Evolutionary conservation across 2,329 filamentous ascomycete species (phyloP), one percentile per base, ranked within the genome.

Genomic region (Paecilomyces fulvus): DNA sequence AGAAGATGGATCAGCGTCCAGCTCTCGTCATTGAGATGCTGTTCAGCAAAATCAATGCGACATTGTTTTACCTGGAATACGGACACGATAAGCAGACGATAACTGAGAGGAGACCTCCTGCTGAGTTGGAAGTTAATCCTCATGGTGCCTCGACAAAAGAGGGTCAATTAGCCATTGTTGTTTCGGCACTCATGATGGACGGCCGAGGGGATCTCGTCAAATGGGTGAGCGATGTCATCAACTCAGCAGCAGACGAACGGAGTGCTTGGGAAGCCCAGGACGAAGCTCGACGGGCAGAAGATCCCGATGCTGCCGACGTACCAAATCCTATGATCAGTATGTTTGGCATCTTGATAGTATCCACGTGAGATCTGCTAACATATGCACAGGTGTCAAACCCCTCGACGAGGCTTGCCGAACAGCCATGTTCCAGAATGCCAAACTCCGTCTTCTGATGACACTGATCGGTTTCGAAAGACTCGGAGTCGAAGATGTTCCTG

Each of bases 1-100:
- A 88, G 67, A 95, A 94, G 73, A 80, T 97, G 1, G 83, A 94
- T 59, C 85, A 96, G 63, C 83, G 91, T 49, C 91, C 91, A 0
- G 89, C 92, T 60, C 78, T 96, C 46, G 81, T 95, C 52, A 87
- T 95, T 0, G 94, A 99, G 73, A 84, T 99, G 80, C 79, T 99
- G 12, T 99, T 99, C 73, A 95, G 89, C 71, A 99, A 99, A 72
- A 88, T 91, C 56, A 86, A 85, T 53, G 82, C 83, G 50, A 96
- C 90, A 0, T 82, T 90, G 0, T 90, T 89, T 72, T 97, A 90
- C 68, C 80, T 99, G 4, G 92, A 97, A 67, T 91, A 92, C 66
- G 94, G 94, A 0, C 88, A 90, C 63, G 91, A 96, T 65, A 89
- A 86, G 67, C 90, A 92, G 61, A 83, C 86, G 0, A 70, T 86